Evolutionary conservation across 176 grass and related monocot species (phyloP), one percentile per base, ranked within the genome.

Genomic region (Ensete ventricosum): DNA sequence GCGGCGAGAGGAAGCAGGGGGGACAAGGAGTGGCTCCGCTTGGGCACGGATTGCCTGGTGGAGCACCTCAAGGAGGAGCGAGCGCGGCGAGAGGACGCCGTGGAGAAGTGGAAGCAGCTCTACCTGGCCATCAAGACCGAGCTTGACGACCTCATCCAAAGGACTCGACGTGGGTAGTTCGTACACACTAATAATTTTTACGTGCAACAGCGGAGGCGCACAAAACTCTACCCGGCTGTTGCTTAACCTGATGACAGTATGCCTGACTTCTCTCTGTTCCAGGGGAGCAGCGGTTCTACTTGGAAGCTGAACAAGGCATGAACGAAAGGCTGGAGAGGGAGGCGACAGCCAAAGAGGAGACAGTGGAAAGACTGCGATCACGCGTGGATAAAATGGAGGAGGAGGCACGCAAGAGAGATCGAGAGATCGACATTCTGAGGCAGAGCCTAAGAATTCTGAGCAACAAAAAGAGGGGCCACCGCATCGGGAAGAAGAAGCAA

Each of bases 71-170:
- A 73, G 76, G 69, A 68, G 27, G 84, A 86, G 69, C 80, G 79
- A n/a, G 69, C 60, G 75, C 54, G 84, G 69, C 55, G 80, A 16
- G 75, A 86, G 79, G 84, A 82, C 69, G 80, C 80, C 1, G 80
- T 79, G 2, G 80, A 75, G 34, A 86, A 86, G 60, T 86, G 84
- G 84, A 86, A 82, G 52, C 79, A 82, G 52, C 75, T 86, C 34
- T 86, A 86, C 73, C 79, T 86, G 29, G 70, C 80, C 9, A 86
- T 86, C 76, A 86, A 86, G 53, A 67, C 84, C 23, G 84, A 86
- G 84, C 84, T 86, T 3, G 84, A 86, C 23, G 84, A 86, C 67
- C 80, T 86, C 68, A 76, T 86, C 55, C 84, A 76, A 64, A 82
- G 75, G 78, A 86, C 80, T 52, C 80, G 78, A 53, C 80, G 76